Percentiles rank a stretch among this genome's conserved stretches.
Evolutionary conservation across 129 eudicot genomes (phyloP).

Genomic region (Daucus carota): DNA sequence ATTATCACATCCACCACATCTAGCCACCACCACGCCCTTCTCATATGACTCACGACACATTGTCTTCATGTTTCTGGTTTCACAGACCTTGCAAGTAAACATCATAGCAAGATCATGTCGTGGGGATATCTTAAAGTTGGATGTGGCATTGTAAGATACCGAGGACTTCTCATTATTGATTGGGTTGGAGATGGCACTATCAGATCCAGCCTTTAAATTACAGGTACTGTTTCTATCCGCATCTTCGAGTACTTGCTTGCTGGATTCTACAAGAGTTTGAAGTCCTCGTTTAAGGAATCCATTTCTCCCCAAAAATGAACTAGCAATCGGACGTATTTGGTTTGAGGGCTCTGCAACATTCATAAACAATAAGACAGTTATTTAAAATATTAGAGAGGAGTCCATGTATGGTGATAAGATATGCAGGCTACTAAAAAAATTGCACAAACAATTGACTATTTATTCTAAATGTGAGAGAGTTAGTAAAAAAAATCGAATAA

Average conservation of each 20-base stretch:
- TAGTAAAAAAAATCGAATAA: background rate
- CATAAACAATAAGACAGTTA: constrained; percentile 4
- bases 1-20: constrained; percentile 81
- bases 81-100: constrained; percentile 83
- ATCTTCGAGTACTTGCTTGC: constrained; percentile 14
- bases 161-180: constrained; percentile 9
- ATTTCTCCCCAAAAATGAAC: constrained; percentile 19
- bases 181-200: constrained; percentile 13
- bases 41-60: constrained; percentile 82
- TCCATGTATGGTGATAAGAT: background rate
- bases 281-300: constrained; percentile 21
- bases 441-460: background rate
- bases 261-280: constrained; percentile 38
- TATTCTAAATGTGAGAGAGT: background rate
- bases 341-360: constrained; percentile 26
- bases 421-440: background rate
- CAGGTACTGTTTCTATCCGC: constrained; percentile 20
- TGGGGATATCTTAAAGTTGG: constrained; percentile 57
- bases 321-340: constrained; percentile 27
- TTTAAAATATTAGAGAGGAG: background rate
- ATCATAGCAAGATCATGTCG: constrained; percentile 84
- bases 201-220: constrained; percentile 22
- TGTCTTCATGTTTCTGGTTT: constrained; percentile 70
- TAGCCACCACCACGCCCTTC: constrained; percentile 82
- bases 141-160: constrained; percentile 36